Evolutionary conservation across 225 moss, liverwort and hornwort genomes (phyloP), one percentile per base, ranked within the genome.

Genomic region (Asterella californica): DNA sequence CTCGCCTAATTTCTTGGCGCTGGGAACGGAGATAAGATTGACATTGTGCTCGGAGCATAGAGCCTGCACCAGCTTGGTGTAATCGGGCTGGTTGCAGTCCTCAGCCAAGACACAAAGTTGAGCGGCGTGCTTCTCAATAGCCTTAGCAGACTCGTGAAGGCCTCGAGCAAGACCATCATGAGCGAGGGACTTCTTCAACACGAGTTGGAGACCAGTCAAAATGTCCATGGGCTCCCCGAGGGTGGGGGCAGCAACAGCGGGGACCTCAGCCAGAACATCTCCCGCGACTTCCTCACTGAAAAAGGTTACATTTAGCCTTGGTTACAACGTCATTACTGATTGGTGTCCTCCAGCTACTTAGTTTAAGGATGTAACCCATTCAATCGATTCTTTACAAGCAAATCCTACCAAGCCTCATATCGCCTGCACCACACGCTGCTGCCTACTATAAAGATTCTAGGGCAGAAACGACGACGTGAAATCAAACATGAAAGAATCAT

Each of bases 141-240:
- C 86, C 75, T 88, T 88, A 2, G 88, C 88, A 21, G 86, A 86
- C 82, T 88, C 88, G 45, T 88, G 88, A 15, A 88, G 85, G 33
- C 88, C 88, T 33, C 88, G 82, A 21, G 88, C 88, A 0, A 88
- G 86, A 1, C 88, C 88, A 68, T 88, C 88, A 30, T 88, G 88
- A 32, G 88, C 88, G n/a, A 86, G 80, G 17, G 88, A 88, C 66
- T 88, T 88, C 82, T 86, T 86, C 80, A 88, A 34, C 46, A 88
- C 88, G 11, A 88, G 88, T 72, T 88, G 88, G 15, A 88, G 84
- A 24, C 88, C 88, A 4, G 88, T 88, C 82, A 88, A 82, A 59
- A 88, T 84, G 66, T 88, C 88, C 88, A 88, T 88, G 4, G 88
- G 88, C 82, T 88, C 88, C 68, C 88, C 88, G 1, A 88, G 75